Evolutionary conservation across 2,329 filamentous ascomycete genomes (phyloP).

Genomic region (Cryphonectria radicalis): DNA sequence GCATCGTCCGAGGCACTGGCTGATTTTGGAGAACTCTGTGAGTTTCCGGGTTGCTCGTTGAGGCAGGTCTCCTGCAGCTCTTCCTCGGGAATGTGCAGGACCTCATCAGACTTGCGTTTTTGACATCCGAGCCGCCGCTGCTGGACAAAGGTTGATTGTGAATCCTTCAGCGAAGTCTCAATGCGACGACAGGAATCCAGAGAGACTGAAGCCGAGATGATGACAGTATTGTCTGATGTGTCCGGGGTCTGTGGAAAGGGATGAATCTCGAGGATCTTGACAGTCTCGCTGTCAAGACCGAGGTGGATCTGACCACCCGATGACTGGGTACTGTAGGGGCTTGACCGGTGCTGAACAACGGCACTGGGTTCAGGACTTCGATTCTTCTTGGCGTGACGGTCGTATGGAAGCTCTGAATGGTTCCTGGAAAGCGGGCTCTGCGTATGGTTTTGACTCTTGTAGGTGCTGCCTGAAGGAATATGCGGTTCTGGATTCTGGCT

Average conservation of each 20-base stretch:
- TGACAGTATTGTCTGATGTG: constrained; percentile 18
- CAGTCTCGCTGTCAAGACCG: constrained; percentile 14
- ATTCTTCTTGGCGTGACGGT: background rate
- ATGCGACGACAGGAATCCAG: background rate
- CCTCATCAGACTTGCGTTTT: background rate
- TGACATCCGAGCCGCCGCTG: background rate
- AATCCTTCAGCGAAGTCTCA: background rate
- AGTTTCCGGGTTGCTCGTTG: background rate
- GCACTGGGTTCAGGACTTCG: no score
- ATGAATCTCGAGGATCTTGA: constrained; percentile 24
- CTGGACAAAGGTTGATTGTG: background rate
- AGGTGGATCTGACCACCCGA: constrained; percentile 7
- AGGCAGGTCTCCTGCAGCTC: background rate
- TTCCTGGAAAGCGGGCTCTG: background rate
- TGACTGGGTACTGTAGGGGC: background rate
- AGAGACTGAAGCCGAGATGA: constrained; percentile 24
- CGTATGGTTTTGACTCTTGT: background rate
- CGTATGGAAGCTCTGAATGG: background rate
- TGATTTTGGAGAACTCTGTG: background rate
- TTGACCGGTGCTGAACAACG: background rate
- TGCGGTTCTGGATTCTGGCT: constrained; percentile 12
- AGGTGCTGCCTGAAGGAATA: background rate
- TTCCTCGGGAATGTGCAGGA: background rate
- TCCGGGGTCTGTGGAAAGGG: constrained; percentile 14
- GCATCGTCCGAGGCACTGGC: background rate